A percentile compares a stretch with the other conserved stretches of the same genome.
These are phyloP conservation scores for Irineochytrium annulatum DNA, from an alignment of 192 early-diverging fungal species.

Conservation along the genomic window DNA sequence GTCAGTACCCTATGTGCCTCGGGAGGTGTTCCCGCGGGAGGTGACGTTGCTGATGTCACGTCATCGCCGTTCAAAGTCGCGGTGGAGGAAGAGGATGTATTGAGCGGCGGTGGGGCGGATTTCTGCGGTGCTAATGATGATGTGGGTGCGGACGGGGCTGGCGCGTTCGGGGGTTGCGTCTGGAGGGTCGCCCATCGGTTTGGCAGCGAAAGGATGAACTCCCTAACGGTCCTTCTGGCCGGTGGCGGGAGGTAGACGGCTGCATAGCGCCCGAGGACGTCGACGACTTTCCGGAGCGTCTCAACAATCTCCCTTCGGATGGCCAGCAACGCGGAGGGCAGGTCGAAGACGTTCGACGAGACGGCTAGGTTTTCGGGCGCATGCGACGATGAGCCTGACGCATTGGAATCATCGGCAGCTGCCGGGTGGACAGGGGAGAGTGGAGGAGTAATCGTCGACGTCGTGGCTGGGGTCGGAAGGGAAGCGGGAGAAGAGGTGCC, in stretches of 20 bases:
- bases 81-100: neutral
- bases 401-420: too few species aligned
- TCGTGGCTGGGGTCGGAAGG: too few species aligned
- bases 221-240: conserved; percentile 72
- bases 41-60: neutral
- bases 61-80: neutral
- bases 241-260: conserved; percentile 77
- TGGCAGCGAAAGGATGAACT: conserved; percentile 80
- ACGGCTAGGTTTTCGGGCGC: too few species aligned
- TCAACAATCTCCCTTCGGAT: conserved; percentile 66
- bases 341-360: neutral
- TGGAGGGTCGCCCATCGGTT: conserved; percentile 58
- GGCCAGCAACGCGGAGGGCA: neutral
- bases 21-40: neutral
- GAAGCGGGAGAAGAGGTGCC: too few species aligned
- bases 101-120: neutral
- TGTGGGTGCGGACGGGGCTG: neutral
- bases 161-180: neutral
- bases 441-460: too few species aligned
- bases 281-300: conserved; percentile 81
- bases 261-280: conserved; percentile 82
- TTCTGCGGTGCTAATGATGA: neutral
- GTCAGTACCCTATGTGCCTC: conserved; percentile 62
- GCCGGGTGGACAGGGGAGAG: too few species aligned
- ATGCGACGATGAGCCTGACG: too few species aligned